A percentile compares a stretch with the other conserved stretches of the same genome.
These are phyloP conservation scores for Iberis pinnata DNA, from an alignment of 345 rosid species.

Conservation along the genomic window DNA sequence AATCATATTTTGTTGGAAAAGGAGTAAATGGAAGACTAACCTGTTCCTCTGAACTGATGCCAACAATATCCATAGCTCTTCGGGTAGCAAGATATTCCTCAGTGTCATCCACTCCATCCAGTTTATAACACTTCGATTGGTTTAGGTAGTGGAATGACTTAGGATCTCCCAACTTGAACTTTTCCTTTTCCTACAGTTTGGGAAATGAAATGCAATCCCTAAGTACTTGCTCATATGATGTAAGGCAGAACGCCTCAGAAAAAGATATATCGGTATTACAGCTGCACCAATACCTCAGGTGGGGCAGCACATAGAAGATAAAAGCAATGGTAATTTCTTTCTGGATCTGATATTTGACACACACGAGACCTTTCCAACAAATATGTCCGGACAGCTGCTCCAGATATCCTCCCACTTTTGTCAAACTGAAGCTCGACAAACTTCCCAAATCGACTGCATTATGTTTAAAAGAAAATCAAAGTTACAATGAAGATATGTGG, in stretches of 20 bases:
- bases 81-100: slow-evolving; percentile 95
- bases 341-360: slow-evolving; percentile 96
- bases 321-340: slow-evolving; percentile 96
- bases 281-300: slow-evolving; percentile 59
- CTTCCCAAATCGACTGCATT: slow-evolving; percentile 95
- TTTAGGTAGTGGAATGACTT: slow-evolving; percentile 78
- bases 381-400: slow-evolving; percentile 96
- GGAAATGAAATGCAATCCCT: slow-evolving; percentile 12
- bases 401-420: slow-evolving; percentile 96
- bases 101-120: slow-evolving; percentile 85
- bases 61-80: slow-evolving; percentile 97
- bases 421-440: slow-evolving; percentile 99
- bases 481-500: no score
- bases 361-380: slow-evolving; percentile 97
- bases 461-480: slow-evolving; percentile 19
- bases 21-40: slow-evolving; percentile 36
- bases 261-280: slow-evolving; percentile 8
- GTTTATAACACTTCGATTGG: slow-evolving; percentile 69
- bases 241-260: slow-evolving; percentile 10
- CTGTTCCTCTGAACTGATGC: slow-evolving; percentile 97
- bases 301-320: slow-evolving; percentile 97
- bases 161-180: slow-evolving; percentile 66
- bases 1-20: slow-evolving; percentile 17
- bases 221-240: slow-evolving; percentile 11
- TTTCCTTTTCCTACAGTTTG: slow-evolving; percentile 64